A percentile compares a stretch with the other conserved stretches of the same genome.
These are phyloP conservation scores for Pestalotiopsis sp. DNA, from an alignment of 2,329 filamentous ascomycete species.

Conservation along the genomic window DNA sequence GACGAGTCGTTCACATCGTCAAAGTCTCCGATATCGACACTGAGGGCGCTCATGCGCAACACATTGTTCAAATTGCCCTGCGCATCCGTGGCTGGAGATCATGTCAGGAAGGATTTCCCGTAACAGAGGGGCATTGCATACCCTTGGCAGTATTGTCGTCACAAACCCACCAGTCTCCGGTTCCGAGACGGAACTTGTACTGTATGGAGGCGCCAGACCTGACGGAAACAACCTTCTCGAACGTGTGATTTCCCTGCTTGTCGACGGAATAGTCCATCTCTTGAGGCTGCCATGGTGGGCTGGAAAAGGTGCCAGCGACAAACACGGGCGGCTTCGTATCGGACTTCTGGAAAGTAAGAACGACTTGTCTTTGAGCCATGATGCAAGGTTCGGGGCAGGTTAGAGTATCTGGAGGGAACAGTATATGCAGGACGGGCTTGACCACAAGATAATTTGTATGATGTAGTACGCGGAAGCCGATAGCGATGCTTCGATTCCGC, in stretches of 20 bases:
- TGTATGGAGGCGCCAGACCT: slow-evolving; percentile 63
- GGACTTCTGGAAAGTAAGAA: slow-evolving; percentile 61
- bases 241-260: slow-evolving; percentile 56
- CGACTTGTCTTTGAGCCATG: slow-evolving; percentile 40
- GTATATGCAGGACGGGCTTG: background rate
- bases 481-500: background rate
- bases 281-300: slow-evolving; percentile 65
- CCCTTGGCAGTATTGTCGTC: slow-evolving; percentile 63
- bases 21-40: slow-evolving; percentile 18
- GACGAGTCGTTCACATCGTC: slow-evolving; percentile 8
- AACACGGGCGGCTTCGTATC: slow-evolving; percentile 69
- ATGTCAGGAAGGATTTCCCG: slow-evolving; percentile 3
- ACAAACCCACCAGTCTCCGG: slow-evolving; percentile 70
- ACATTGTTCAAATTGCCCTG: slow-evolving; percentile 52
- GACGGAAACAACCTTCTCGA: slow-evolving; percentile 56
- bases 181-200: slow-evolving; percentile 74
- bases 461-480: background rate
- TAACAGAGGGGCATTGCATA: slow-evolving; percentile 35
- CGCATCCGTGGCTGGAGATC: slow-evolving; percentile 38
- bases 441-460: background rate
- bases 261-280: slow-evolving; percentile 63
- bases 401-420: background rate
- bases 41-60: slow-evolving; percentile 31
- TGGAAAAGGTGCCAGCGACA: slow-evolving; percentile 69
- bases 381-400: background rate